Conservation (phyloP, 2,329 filamentous ascomycete genomes). For the Aspergillus japonicus region DNA sequence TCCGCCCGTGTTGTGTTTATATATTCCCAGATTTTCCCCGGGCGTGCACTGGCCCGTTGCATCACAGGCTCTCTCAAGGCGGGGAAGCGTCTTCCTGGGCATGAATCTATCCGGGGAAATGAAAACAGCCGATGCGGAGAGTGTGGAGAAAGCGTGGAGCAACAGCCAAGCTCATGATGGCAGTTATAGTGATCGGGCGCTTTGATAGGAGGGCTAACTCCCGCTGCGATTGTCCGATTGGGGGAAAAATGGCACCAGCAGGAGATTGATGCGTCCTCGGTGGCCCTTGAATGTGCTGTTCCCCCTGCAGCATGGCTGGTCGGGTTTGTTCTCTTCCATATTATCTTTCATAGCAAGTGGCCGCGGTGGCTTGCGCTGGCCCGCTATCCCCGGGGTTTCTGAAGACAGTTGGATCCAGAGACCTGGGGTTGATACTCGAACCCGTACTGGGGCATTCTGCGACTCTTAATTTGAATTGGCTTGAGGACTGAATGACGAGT, state of each 20-base stretch:
- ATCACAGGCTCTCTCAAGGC: not conserved
- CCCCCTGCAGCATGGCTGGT: not conserved
- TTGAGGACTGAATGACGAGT: not conserved
- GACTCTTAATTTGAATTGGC: not conserved
- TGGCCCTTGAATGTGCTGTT: not conserved
- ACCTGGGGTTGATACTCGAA: not conserved
- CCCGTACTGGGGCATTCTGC: not conserved
- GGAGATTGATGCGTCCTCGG: not conserved
- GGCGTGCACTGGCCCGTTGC: not conserved
- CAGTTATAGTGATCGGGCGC: not conserved
- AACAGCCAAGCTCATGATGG: not conserved
- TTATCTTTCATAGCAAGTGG: not conserved
- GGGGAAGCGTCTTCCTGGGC: not conserved
- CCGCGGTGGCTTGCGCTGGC: not conserved
- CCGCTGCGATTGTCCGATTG: slow-evolving; percentile 7
- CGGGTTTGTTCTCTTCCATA: not conserved
- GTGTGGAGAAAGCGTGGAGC: not conserved
- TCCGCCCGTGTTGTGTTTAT: not conserved
- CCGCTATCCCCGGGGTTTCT: not conserved
- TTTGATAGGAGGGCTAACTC: slow-evolving; percentile 5
- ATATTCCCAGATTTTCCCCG: not conserved
- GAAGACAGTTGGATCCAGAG: not conserved
- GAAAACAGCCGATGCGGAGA: not conserved
- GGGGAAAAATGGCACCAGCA: slow-evolving; percentile 1
- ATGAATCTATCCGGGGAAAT: slow-evolving; percentile 4